A percentile compares a stretch with the other conserved stretches of the same genome.
These are phyloP conservation scores for Syncephalastrum racemosum DNA, from an alignment of 371 early-diverging fungal species.

Conservation along the genomic window DNA sequence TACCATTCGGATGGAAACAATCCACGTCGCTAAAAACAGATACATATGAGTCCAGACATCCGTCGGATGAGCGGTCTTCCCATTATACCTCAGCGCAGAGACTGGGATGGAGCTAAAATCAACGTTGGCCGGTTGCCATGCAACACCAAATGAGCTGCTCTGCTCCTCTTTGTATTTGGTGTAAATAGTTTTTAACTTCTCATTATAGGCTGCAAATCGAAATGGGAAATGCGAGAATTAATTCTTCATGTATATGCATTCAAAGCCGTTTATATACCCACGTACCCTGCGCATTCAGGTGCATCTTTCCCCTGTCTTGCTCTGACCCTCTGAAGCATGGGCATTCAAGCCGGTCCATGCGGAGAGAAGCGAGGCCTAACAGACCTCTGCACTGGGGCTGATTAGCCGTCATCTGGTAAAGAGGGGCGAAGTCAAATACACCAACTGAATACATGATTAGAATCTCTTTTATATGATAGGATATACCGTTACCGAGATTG, in stretches of 20 bases:
- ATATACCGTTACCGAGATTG: slow-evolving; percentile 7
- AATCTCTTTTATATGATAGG: no score
- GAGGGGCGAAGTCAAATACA: slow-evolving; percentile 11
- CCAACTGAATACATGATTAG: slow-evolving; percentile 2
- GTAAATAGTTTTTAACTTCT: slow-evolving; percentile 6
- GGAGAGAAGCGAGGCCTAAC: background rate
- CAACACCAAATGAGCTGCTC: slow-evolving; percentile 7
- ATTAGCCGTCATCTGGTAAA: slow-evolving; percentile 11
- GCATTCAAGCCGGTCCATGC: slow-evolving; percentile 14
- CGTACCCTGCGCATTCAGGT: slow-evolving; percentile 4
- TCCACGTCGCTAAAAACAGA: slow-evolving; percentile 9
- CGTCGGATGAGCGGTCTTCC: no score
- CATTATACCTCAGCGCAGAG: slow-evolving; percentile 11
- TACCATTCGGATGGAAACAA: slow-evolving; percentile 19
- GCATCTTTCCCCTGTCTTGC: slow-evolving; percentile 5
- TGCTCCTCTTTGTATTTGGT: slow-evolving; percentile 9
- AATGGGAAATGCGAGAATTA: background rate
- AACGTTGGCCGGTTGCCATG: slow-evolving; percentile 13
- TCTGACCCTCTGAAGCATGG: slow-evolving; percentile 8
- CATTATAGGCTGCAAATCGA: slow-evolving; percentile 8
- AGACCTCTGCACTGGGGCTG: slow-evolving; percentile 12
- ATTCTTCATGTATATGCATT: background rate
- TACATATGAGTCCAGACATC: background rate
- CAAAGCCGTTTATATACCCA: slow-evolving; percentile 7
- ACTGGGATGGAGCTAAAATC: slow-evolving; percentile 9